Conservation (phyloP, 1,284 basidiomycete genomes). For the Gymnopus androsaceus region DNA sequence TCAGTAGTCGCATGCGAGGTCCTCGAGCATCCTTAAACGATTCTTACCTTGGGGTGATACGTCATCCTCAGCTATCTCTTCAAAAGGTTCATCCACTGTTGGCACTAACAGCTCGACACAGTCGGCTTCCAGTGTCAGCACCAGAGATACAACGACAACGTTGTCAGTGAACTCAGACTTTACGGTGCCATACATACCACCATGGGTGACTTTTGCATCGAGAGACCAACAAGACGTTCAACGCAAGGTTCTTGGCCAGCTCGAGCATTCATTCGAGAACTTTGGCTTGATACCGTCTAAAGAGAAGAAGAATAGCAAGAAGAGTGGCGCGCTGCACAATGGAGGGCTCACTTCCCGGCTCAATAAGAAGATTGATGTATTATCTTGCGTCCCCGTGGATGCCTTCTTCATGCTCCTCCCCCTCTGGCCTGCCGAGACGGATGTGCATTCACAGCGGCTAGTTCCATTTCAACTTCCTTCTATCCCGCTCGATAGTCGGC, state of each 20-base stretch:
- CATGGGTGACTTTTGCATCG: slow-evolving; percentile 7
- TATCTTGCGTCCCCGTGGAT: slow-evolving; percentile 12
- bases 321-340: neutral
- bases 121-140: neutral
- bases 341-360: neutral
- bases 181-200: slow-evolving; percentile 1
- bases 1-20: neutral
- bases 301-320: slow-evolving; percentile 2
- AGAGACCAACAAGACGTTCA: slow-evolving; percentile 11
- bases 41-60: slow-evolving; percentile 9
- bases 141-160: neutral
- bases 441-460: slow-evolving; percentile 4
- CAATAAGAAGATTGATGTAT: slow-evolving; percentile 9
- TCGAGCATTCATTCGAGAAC: slow-evolving; percentile 16
- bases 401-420: slow-evolving; percentile 18
- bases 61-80: neutral
- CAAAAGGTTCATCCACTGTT: neutral
- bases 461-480: slow-evolving; percentile 10
- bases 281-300: slow-evolving; percentile 14
- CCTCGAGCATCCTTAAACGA: slow-evolving; percentile 3
- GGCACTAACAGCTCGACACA: neutral
- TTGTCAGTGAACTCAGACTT: neutral
- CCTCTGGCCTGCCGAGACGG: slow-evolving; percentile 18
- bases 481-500: slow-evolving; percentile 6
- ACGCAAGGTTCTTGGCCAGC: slow-evolving; percentile 7